Evolutionary conservation across 208 protist species (phyloP), one percentile per base, ranked within the genome.

Genomic region (Leishmania major): DNA sequence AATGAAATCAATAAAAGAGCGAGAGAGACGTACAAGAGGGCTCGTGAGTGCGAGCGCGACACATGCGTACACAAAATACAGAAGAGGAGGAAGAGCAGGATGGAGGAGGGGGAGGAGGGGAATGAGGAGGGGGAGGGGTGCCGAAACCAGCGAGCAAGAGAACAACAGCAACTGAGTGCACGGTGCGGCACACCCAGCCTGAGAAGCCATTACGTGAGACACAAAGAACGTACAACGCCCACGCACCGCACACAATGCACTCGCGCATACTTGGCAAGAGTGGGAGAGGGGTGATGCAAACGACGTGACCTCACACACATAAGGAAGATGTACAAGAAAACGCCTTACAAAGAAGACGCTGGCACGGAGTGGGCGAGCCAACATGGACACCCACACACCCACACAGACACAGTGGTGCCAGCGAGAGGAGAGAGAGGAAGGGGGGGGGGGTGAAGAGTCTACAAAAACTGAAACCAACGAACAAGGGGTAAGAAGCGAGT

Each of bases 21-120:
- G 53, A 78, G 67, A 77, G 31, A 75, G 64, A 67, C 55, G 47
- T 80, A 79, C 22, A 62, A 69, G 31, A 69, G 64, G 31, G 64
- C 5, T 17, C 13, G 35, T 17, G 64, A 28, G 35, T 35, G 28
- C 19, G 5, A 22, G 28, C 6, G 47, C 49, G 25, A 69, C 22
- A 47, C 15, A 64, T 22, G 66, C 17, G 35, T 35, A 70, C 35
- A 45, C 37, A 45, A 8, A 49, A 4, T 10, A 28, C 5, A 45
- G 6, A 72, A 49, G 40, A 19, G 7, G 2, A 28, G 7, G 67
- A 17, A 31, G 37, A 72, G 25, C 25, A 45, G 67, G 67, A 28
- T 8, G 40, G n/a, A 28, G n/a, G 59, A 10, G 45, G 1, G 45
- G 45, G 45, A 47, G 10, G 45, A 11, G 0, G 45, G 45, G 45